Evolutionary conservation across 768 basidiomycete species (phyloP).

Genomic region (Mycena chlorophos): DNA sequence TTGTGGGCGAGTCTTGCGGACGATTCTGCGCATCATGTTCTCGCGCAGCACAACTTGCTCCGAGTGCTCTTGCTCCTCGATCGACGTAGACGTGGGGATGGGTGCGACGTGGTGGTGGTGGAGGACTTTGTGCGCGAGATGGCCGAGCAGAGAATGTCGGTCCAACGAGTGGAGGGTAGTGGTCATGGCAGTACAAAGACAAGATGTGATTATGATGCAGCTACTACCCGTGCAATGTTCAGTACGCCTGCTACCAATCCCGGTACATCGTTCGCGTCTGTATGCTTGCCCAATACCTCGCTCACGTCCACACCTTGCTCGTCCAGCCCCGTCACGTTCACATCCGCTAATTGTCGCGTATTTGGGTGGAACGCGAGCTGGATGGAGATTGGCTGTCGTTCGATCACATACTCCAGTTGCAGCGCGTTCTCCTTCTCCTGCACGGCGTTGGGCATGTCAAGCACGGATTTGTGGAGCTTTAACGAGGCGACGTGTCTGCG

Average conservation of each 20-base stretch:
- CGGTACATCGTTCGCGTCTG: constrained; percentile 64
- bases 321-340: constrained; percentile 51
- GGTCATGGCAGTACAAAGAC: not conserved
- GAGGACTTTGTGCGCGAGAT: not conserved
- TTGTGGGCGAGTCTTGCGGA: not conserved
- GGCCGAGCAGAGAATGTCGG: not conserved
- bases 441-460: constrained; percentile 58
- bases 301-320: constrained; percentile 53
- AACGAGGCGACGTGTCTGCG: constrained; percentile 68
- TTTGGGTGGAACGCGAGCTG: constrained; percentile 70
- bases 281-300: constrained; percentile 61
- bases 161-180: not conserved
- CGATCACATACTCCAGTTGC: constrained; percentile 62
- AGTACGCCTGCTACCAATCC: constrained; percentile 65
- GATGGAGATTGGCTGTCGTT: constrained; percentile 46
- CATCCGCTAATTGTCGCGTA: constrained; percentile 63
- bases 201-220: not conserved
- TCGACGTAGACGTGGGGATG: not conserved
- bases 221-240: constrained; percentile 39
- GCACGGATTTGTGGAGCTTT: constrained; percentile 60
- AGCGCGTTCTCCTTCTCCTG: constrained; percentile 76
- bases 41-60: not conserved
- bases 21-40: not conserved
- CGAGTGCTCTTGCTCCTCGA: not conserved
- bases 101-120: not conserved